These are phyloP conservation scores for Aureobasidium namibiae DNA, from an alignment of 2,329 filamentous ascomycete genomes.

Conservation along the genomic window DNA sequence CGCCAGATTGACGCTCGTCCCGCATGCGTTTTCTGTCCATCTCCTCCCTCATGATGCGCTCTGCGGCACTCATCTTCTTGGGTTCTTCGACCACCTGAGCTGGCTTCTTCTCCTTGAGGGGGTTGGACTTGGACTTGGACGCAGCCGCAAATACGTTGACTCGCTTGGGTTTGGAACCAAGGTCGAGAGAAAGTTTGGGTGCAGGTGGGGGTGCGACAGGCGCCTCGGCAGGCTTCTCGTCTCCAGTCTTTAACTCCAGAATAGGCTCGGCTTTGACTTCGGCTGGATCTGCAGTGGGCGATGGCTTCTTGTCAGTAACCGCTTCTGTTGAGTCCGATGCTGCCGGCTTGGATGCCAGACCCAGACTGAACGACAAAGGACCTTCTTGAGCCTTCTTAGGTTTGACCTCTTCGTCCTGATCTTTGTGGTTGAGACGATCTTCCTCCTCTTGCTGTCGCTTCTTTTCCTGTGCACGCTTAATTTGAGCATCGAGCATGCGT, in stretches of 20 bases:
- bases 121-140: slow-evolving; percentile 55
- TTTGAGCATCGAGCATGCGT: slow-evolving; percentile 73
- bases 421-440: slow-evolving; percentile 32
- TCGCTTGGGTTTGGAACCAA: slow-evolving; percentile 55
- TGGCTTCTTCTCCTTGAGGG: slow-evolving; percentile 57
- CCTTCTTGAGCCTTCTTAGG: slow-evolving; percentile 17
- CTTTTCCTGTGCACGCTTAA: slow-evolving; percentile 62
- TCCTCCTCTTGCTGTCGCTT: slow-evolving; percentile 45
- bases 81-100: slow-evolving; percentile 49
- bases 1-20: slow-evolving; percentile 21
- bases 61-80: slow-evolving; percentile 81
- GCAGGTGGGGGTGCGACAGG: slow-evolving; percentile 3
- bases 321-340: slow-evolving; percentile 5
- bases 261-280: slow-evolving; percentile 11
- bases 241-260: background rate
- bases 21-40: slow-evolving; percentile 31
- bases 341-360: slow-evolving; percentile 21
- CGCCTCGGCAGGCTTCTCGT: slow-evolving; percentile 4
- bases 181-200: slow-evolving; percentile 55
- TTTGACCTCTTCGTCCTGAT: slow-evolving; percentile 15
- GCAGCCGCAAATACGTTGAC: slow-evolving; percentile 58
- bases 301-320: slow-evolving; percentile 7
- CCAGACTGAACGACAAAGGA: slow-evolving; percentile 29
- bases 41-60: slow-evolving; percentile 72
- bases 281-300: slow-evolving; percentile 7